phyloP scores from a whole-genome alignment of 116 monocot genomes.

The Zostera marina region DNA sequence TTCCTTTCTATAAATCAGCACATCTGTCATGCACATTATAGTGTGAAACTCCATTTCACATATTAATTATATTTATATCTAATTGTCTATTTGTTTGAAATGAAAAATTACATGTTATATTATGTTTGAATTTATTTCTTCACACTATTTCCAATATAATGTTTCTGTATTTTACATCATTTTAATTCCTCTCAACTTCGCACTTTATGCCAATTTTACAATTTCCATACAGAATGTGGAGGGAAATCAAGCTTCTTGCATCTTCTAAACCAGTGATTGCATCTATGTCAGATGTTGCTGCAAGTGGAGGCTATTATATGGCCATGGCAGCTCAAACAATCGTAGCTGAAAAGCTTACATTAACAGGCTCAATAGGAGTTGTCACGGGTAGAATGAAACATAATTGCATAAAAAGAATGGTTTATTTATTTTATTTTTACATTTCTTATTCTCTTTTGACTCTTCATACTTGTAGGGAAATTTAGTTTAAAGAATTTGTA shows the following conservation, averaged over 20 bases:
- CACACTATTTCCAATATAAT: too few relatives aligned
- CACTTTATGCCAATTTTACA: neutral
- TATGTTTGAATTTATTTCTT: too few relatives aligned
- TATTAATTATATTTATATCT: too few relatives aligned
- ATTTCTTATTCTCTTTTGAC: neutral
- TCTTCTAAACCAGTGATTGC: constrained; percentile 88
- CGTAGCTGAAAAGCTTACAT: constrained; percentile 82
- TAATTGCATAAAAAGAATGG: neutral
- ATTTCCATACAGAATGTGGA: constrained; percentile 56
- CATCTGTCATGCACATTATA: too few relatives aligned
- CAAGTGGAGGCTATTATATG: constrained; percentile 99
- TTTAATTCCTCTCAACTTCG: neutral
- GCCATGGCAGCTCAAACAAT: constrained; percentile 79
- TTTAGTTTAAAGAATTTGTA: constrained; percentile 68
- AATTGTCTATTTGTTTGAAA: too few relatives aligned
- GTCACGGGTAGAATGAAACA: constrained; percentile 25
- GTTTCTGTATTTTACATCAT: neutral
- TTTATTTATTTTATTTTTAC: too few relatives aligned
- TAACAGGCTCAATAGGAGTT: constrained; percentile 96
- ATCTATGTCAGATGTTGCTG: constrained; percentile 96
- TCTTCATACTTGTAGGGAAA: constrained; percentile 34
- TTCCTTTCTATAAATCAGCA: too few relatives aligned
- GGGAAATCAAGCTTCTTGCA: constrained; percentile 86
- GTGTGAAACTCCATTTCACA: too few relatives aligned
- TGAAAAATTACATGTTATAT: too few relatives aligned